A percentile compares a stretch with the other conserved stretches of the same genome.
Conservation (phyloP, 371 early-diverging fungal species). For the Mucor ambiguus region DNA sequence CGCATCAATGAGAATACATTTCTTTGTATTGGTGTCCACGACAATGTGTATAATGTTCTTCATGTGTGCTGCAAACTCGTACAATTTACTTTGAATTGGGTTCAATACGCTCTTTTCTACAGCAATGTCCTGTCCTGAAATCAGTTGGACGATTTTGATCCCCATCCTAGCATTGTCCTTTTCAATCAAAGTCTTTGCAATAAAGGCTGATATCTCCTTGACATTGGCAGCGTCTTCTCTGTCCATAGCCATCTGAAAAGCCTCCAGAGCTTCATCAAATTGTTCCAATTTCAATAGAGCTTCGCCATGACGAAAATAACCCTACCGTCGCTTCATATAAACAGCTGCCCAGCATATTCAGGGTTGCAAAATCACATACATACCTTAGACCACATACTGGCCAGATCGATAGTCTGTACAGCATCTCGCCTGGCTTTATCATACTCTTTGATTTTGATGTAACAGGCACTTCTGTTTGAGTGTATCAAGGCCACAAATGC, state of each 20-base stretch:
- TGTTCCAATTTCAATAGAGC: slow-evolving; percentile 57
- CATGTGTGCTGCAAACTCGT: slow-evolving; percentile 80
- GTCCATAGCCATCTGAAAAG: slow-evolving; percentile 56
- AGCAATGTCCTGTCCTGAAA: slow-evolving; percentile 74
- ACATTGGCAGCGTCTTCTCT: slow-evolving; percentile 58
- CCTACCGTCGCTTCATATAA: slow-evolving; percentile 34
- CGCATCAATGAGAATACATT: slow-evolving; percentile 83
- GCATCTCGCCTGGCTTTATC: slow-evolving; percentile 72
- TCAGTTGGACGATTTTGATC: slow-evolving; percentile 66
- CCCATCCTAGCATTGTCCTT: slow-evolving; percentile 61
- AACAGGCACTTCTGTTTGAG: slow-evolving; percentile 73
- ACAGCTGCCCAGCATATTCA: not conserved
- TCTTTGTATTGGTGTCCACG: slow-evolving; percentile 62
- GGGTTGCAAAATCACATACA: not conserved
- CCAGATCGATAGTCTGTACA: slow-evolving; percentile 51
- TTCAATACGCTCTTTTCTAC: slow-evolving; percentile 43
- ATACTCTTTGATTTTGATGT: slow-evolving; percentile 45
- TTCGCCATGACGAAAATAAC: slow-evolving; percentile 76
- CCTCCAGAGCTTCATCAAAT: slow-evolving; percentile 63
- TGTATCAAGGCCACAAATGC: slow-evolving; percentile 56
- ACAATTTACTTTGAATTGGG: slow-evolving; percentile 76
- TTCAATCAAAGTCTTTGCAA: slow-evolving; percentile 58
- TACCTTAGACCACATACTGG: slow-evolving; percentile 80
- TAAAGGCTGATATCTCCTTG: slow-evolving; percentile 51
- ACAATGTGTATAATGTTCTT: slow-evolving; percentile 82